Evolutionary conservation across 192 early-diverging fungal genomes (phyloP).

Genomic region (Backusella circina): DNA sequence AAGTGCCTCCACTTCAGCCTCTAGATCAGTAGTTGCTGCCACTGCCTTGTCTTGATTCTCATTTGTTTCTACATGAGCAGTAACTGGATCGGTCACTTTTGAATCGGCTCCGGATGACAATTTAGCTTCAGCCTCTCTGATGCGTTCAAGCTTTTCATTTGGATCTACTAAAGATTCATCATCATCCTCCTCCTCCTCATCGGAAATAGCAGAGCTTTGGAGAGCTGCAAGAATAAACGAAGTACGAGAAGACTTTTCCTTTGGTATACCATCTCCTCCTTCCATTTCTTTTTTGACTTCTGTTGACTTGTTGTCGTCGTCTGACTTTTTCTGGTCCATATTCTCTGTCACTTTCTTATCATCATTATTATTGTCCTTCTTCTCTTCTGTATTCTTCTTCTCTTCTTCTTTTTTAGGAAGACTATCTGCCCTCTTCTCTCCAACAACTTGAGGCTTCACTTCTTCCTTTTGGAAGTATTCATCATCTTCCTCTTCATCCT

Average conservation of each 20-base stretch:
- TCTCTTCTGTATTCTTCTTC: background rate
- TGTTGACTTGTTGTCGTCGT: background rate
- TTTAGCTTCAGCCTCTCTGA: background rate
- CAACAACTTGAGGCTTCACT: background rate
- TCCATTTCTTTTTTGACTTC: background rate
- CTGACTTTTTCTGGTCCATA: background rate
- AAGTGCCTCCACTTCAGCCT: background rate
- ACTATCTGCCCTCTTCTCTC: background rate
- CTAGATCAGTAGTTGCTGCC: background rate
- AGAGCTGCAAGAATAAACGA: constrained; percentile 9
- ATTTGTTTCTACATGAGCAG: background rate
- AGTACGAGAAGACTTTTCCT: background rate
- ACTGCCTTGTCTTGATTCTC: background rate
- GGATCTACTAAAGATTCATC: constrained; percentile 8
- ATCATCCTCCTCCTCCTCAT: constrained; percentile 2
- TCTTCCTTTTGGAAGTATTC: constrained; percentile 12
- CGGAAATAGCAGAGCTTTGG: background rate
- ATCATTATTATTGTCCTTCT: background rate
- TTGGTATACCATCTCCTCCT: background rate
- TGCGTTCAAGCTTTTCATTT: constrained; percentile 4
- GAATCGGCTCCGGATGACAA: background rate
- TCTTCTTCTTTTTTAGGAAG: background rate
- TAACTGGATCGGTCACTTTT: too few relatives aligned
- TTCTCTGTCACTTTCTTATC: background rate
- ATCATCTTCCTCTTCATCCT: constrained; percentile 8